Evolutionary conservation across 2,329 filamentous ascomycete species (phyloP).

Genomic region (Coniochaeta sp.): DNA sequence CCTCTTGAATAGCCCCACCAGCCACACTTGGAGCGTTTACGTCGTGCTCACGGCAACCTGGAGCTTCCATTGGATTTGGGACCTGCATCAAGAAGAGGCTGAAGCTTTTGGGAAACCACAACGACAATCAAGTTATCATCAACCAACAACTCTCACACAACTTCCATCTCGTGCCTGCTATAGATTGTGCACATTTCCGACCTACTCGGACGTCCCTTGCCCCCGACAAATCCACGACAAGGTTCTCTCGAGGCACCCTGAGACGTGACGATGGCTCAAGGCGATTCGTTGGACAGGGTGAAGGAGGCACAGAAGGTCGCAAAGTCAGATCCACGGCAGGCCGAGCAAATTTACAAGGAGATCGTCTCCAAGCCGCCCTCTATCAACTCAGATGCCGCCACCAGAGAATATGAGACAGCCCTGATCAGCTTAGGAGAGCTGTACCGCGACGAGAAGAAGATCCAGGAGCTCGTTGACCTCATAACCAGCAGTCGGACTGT

Average conservation of each 20-base stretch:
- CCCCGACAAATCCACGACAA: neutral
- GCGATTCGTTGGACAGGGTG: conserved; percentile 55
- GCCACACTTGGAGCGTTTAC: conserved; percentile 10
- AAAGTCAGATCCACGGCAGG: conserved; percentile 74
- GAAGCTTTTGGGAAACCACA: conserved; percentile 6
- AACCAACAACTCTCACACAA: neutral
- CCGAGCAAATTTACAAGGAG: conserved; percentile 81
- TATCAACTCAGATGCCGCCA: conserved; percentile 72
- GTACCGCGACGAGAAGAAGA: conserved; percentile 80
- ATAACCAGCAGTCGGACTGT: conserved; percentile 85
- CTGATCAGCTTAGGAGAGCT: conserved; percentile 85
- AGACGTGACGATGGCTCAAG: conserved; percentile 41
- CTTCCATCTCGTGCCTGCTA: neutral
- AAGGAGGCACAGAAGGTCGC: conserved; percentile 81
- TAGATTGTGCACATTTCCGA: neutral
- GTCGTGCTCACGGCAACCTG: conserved; percentile 20
- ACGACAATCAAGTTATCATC: neutral
- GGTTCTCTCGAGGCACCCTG: neutral
- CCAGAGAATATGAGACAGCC: conserved; percentile 86
- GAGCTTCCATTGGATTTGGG: neutral
- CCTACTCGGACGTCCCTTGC: neutral
- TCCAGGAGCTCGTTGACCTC: conserved; percentile 79
- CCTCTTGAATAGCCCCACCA: neutral
- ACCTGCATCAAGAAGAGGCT: conserved; percentile 6
- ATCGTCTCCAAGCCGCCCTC: conserved; percentile 81